Conservation (phyloP, 306 rosid genomes). For the Luffa aegyptiaca region DNA sequence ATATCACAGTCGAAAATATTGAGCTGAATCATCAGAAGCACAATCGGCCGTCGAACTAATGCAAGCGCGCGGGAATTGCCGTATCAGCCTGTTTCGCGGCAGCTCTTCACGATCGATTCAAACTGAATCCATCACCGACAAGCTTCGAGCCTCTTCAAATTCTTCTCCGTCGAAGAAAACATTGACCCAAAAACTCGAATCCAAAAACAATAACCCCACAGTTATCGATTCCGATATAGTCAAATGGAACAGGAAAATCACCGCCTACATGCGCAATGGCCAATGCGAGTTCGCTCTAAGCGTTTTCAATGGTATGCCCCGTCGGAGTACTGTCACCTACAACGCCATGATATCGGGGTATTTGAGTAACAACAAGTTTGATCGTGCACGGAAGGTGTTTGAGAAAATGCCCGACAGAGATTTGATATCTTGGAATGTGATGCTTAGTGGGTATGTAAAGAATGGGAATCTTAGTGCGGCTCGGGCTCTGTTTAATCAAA, state of each 20-base stretch:
- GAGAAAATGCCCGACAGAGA: constrained; percentile 65
- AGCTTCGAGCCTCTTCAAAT: constrained; percentile 6
- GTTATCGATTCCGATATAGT: constrained; percentile 38
- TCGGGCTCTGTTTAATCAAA: constrained; percentile 41
- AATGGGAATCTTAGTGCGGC: constrained; percentile 46
- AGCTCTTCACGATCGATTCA: constrained; percentile 17
- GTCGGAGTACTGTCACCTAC: constrained; percentile 56
- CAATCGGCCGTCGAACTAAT: neutral
- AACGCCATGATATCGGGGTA: constrained; percentile 73
- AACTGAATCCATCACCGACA: constrained; percentile 16
- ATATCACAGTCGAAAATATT: neutral
- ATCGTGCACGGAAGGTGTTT: constrained; percentile 48
- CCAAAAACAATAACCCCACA: constrained; percentile 13
- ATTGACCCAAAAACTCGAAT: constrained; percentile 10
- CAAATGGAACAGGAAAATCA: constrained; percentile 48
- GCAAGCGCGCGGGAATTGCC: constrained; percentile 28
- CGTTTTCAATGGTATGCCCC: constrained; percentile 51
- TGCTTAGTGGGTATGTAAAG: constrained; percentile 72
- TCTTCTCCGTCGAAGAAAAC: constrained; percentile 26
- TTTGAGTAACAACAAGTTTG: constrained; percentile 35
- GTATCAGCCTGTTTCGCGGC: constrained; percentile 17
- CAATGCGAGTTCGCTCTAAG: constrained; percentile 47
- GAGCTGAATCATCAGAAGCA: neutral
- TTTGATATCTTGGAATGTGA: constrained; percentile 69
- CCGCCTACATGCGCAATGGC: constrained; percentile 64